Conservation (phyloP, 129 eudicot species). For the Flaveria trinervia region DNA sequence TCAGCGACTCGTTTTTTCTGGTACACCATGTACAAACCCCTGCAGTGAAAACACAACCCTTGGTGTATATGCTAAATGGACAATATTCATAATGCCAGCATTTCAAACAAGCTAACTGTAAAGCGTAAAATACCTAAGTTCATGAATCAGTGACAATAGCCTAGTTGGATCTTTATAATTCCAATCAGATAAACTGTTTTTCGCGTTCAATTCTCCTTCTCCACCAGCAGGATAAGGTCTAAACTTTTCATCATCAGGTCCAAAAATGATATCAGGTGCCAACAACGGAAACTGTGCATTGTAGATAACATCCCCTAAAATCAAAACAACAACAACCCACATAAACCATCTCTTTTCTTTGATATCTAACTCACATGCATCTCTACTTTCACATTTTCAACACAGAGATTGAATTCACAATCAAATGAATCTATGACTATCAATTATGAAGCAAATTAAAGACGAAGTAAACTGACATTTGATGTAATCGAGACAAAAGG, state of each 20-base stretch:
- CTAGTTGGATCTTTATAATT: slow-evolving; percentile 73
- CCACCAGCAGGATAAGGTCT: slow-evolving; percentile 44
- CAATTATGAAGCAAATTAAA: neutral
- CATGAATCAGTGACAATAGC: slow-evolving; percentile 62
- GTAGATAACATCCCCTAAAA: slow-evolving; percentile 90
- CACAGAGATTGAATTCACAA: neutral
- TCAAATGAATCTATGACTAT: neutral
- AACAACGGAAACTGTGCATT: slow-evolving; percentile 72
- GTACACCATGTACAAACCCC: slow-evolving; percentile 67
- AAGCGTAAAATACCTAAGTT: slow-evolving; percentile 58
- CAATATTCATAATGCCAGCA: neutral
- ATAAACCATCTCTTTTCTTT: neutral
- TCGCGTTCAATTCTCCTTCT: slow-evolving; percentile 39
- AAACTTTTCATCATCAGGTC: slow-evolving; percentile 79
- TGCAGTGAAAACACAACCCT: slow-evolving; percentile 26
- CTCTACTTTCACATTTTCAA: neutral
- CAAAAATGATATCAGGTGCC: slow-evolving; percentile 84
- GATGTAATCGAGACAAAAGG: slow-evolving; percentile 82
- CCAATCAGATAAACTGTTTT: slow-evolving; percentile 68
- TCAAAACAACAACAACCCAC: neutral
- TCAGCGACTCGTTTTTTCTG: slow-evolving; percentile 82
- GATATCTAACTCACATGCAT: neutral
- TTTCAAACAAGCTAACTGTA: neutral
- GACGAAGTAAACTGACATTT: slow-evolving; percentile 45
- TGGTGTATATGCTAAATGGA: neutral